These are phyloP conservation scores for Fagopyrum homotropicum DNA, from an alignment of 148 eudicot genomes.

Conservation along the genomic window DNA sequence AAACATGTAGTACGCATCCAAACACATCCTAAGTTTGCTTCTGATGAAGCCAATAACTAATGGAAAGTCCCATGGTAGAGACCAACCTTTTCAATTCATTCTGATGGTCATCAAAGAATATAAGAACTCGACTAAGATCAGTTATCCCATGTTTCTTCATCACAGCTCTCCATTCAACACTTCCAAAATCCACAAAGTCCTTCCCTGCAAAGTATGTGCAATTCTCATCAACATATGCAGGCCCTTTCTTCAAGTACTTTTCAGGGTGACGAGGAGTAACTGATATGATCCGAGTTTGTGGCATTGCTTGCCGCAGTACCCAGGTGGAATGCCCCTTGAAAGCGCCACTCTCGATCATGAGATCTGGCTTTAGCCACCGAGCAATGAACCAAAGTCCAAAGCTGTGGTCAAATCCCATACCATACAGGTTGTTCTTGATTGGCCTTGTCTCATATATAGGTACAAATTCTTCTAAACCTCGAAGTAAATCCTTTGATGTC, in stretches of 20 bases:
- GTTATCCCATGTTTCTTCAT: slow-evolving; percentile 70
- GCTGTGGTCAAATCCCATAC: slow-evolving; percentile 99
- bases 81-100: slow-evolving; percentile 83
- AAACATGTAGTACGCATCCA: not conserved
- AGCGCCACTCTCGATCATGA: slow-evolving; percentile 98
- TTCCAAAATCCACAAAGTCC: slow-evolving; percentile 92
- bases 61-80: not conserved
- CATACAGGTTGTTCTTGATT: slow-evolving; percentile 84
- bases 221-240: slow-evolving; percentile 90
- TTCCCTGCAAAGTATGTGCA: slow-evolving; percentile 98
- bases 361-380: slow-evolving; percentile 83
- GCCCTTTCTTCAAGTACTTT: slow-evolving; percentile 88
- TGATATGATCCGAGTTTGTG: slow-evolving; percentile 69
- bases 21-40: not conserved
- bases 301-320: slow-evolving; percentile 94
- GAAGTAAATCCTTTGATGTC: slow-evolving; percentile 83
- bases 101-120: slow-evolving; percentile 98
- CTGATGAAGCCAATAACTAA: not conserved
- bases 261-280: slow-evolving; percentile 91
- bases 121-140: slow-evolving; percentile 64
- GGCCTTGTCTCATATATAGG: slow-evolving; percentile 91
- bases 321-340: slow-evolving; percentile 98
- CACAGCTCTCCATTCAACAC: slow-evolving; percentile 72
- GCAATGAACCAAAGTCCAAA: slow-evolving; percentile 97
- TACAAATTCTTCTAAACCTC: slow-evolving; percentile 81